phyloP scores from a whole-genome alignment of 495 filamentous ascomycete genomes.

The Tuber borchii region DNA sequence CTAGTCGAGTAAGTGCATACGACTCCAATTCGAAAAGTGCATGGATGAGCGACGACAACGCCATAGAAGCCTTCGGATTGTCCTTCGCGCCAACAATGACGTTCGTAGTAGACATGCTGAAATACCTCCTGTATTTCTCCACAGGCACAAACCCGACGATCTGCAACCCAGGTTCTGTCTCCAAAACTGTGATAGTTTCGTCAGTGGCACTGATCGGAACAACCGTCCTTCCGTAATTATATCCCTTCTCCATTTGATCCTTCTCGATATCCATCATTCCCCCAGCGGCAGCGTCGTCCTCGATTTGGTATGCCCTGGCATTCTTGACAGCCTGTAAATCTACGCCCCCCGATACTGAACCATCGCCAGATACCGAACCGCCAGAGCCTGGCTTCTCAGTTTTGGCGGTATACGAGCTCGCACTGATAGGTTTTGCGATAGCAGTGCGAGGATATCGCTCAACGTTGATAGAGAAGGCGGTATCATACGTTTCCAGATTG shows the following conservation, averaged over 20 bases:
- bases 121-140: slow-evolving; percentile 75
- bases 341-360: slow-evolving; percentile 44
- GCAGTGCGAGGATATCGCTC: slow-evolving; percentile 83
- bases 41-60: slow-evolving; percentile 83
- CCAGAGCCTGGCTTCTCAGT: slow-evolving; percentile 46
- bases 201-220: slow-evolving; percentile 84
- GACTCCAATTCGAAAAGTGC: slow-evolving; percentile 77
- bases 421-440: slow-evolving; percentile 62
- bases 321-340: slow-evolving; percentile 61
- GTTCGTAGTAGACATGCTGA: slow-evolving; percentile 71
- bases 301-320: slow-evolving; percentile 70
- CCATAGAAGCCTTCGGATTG: slow-evolving; percentile 69
- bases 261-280: slow-evolving; percentile 77
- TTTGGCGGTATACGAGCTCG: slow-evolving; percentile 64
- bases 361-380: slow-evolving; percentile 42
- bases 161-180: slow-evolving; percentile 65
- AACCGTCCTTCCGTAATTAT: slow-evolving; percentile 85
- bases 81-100: slow-evolving; percentile 65
- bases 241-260: slow-evolving; percentile 84
- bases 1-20: slow-evolving; percentile 81
- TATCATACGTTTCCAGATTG: slow-evolving; percentile 64
- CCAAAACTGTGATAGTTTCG: slow-evolving; percentile 68
- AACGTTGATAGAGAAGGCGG: slow-evolving; percentile 73
- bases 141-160: slow-evolving; percentile 78
- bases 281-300: slow-evolving; percentile 63